Conservation (phyloP, 2,329 filamentous ascomycete genomes). For the Beauveria caledonica region DNA sequence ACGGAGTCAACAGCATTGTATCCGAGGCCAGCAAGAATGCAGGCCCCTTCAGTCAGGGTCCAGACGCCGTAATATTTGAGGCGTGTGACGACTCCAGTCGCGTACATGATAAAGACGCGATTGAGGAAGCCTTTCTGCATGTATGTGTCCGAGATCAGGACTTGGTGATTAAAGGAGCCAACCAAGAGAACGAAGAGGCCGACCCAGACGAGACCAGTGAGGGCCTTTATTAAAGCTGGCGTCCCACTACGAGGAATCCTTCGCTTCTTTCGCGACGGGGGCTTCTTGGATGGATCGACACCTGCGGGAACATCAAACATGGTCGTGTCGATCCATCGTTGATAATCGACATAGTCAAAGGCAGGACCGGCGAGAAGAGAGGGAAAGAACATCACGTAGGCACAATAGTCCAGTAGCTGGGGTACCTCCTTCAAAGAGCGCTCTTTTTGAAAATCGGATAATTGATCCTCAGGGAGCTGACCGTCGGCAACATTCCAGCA, state of each 20-base stretch:
- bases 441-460: slow-evolving; percentile 83
- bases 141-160: slow-evolving; percentile 59
- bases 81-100: slow-evolving; percentile 72
- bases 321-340: slow-evolving; percentile 81
- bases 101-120: slow-evolving; percentile 72
- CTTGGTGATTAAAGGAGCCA: slow-evolving; percentile 53
- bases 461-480: slow-evolving; percentile 63
- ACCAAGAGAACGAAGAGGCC: slow-evolving; percentile 66
- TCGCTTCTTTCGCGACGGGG: slow-evolving; percentile 79
- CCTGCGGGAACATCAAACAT: slow-evolving; percentile 85
- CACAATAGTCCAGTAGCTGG: slow-evolving; percentile 68
- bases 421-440: slow-evolving; percentile 71
- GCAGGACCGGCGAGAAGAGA: slow-evolving; percentile 82
- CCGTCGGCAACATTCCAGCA: slow-evolving; percentile 98
- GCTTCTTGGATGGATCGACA: slow-evolving; percentile 76
- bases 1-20: slow-evolving; percentile 86
- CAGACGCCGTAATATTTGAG: slow-evolving; percentile 97
- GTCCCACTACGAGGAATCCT: slow-evolving; percentile 86
- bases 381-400: slow-evolving; percentile 93
- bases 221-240: slow-evolving; percentile 71
- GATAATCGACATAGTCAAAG: slow-evolving; percentile 92
- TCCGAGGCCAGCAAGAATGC: slow-evolving; percentile 85
- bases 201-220: slow-evolving; percentile 70
- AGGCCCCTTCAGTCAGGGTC: slow-evolving; percentile 86
- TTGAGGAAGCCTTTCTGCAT: slow-evolving; percentile 59